A percentile compares a stretch with the other conserved stretches of the same genome.
Conservation (phyloP, 768 basidiomycete genomes). For the Suillus alpinus region DNA sequence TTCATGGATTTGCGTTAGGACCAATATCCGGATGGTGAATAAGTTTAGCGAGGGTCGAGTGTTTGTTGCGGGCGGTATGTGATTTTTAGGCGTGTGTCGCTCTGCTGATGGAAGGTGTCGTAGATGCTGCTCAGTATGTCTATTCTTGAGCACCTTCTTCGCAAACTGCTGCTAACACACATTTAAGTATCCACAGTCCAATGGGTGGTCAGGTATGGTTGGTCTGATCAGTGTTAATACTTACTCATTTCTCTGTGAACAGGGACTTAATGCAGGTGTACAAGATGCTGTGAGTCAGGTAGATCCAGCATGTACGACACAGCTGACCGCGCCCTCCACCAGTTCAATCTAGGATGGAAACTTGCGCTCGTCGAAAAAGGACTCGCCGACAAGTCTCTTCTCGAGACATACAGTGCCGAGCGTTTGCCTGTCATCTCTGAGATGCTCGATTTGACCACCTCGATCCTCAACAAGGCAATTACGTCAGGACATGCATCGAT, state of each 20-base stretch:
- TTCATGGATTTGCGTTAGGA: too few species aligned
- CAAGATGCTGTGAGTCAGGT: constrained; percentile 35
- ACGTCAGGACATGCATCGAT: constrained; percentile 10
- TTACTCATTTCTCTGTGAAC: constrained; percentile 4
- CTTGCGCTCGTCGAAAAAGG: constrained; percentile 21
- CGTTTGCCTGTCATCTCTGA: constrained; percentile 25
- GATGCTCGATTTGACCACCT: constrained; percentile 22
- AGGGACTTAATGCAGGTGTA: constrained; percentile 36
- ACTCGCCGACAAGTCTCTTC: constrained; percentile 18
- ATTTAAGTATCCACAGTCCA: background rate
- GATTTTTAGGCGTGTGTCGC: background rate
- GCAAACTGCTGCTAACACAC: background rate
- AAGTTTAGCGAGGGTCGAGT: too few species aligned
- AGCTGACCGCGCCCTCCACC: background rate
- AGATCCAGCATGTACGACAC: background rate
- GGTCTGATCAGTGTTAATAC: background rate
- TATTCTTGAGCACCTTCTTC: background rate
- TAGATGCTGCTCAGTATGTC: background rate
- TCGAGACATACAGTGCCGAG: constrained; percentile 23
- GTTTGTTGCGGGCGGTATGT: background rate
- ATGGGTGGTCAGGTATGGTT: background rate
- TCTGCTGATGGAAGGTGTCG: background rate
- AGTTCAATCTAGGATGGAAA: constrained; percentile 25
- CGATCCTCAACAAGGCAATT: constrained; percentile 12
- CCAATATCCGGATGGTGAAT: too few species aligned